Evolutionary conservation across 2,329 filamentous ascomycete species (phyloP).

Genomic region (Verticillium nubilum): DNA sequence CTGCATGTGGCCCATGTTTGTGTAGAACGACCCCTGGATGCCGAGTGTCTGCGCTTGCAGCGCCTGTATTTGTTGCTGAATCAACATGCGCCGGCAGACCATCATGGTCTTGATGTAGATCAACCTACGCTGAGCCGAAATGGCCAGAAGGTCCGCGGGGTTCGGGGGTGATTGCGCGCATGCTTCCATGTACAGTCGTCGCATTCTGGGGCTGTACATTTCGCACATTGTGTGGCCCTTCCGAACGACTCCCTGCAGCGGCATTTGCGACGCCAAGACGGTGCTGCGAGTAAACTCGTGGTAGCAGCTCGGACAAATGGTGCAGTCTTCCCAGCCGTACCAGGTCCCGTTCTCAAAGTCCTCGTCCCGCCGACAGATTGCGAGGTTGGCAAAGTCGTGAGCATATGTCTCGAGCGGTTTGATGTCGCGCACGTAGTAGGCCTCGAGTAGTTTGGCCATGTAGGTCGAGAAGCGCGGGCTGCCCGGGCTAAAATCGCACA

Average conservation of each 20-base stretch:
- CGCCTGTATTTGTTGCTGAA: conserved; percentile 17
- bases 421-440: conserved; percentile 20
- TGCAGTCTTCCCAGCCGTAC: conserved; percentile 30
- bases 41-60: conserved; percentile 19
- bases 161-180: conserved; percentile 17
- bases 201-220: conserved; percentile 31
- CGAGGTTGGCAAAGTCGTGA: conserved; percentile 21
- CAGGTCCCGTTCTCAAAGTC: conserved; percentile 16
- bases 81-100: conserved; percentile 18
- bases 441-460: conserved; percentile 17
- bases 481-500: conserved; percentile 27
- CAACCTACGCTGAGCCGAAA: conserved; percentile 18
- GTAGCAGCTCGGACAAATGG: conserved; percentile 31
- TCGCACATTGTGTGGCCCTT: conserved; percentile 25
- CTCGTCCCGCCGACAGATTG: conserved; percentile 19
- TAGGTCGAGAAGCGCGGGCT: conserved; percentile 21
- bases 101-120: conserved; percentile 27
- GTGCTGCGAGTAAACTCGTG: conserved; percentile 23
- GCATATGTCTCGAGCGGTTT: conserved; percentile 21
- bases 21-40: conserved; percentile 18
- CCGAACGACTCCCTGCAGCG: conserved; percentile 15
- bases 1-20: conserved; percentile 14
- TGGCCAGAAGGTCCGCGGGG: conserved; percentile 16
- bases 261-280: conserved; percentile 21
- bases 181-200: conserved; percentile 23